Conservation (phyloP, 441 rosid species). For the Sinapis alba region DNA sequence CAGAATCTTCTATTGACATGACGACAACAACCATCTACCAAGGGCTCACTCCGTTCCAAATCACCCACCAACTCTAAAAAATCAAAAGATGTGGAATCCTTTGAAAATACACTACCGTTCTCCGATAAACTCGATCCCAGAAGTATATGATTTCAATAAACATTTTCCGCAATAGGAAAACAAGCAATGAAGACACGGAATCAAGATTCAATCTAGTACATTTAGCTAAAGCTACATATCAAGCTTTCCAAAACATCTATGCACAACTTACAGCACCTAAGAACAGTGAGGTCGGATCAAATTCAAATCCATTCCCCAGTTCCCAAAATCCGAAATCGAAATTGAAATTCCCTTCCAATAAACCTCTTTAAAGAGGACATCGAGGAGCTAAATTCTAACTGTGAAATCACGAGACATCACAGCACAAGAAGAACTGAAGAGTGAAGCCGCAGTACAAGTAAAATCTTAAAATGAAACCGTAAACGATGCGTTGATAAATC, state of each 20-base stretch:
- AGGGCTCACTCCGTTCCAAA: background rate
- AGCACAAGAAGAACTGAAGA: background rate
- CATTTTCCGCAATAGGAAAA: background rate
- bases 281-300: conserved; percentile 19
- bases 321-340: conserved; percentile 12
- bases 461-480: conserved; percentile 1
- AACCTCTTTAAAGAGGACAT: background rate
- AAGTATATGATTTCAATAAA: background rate
- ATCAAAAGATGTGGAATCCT: background rate
- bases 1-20: background rate
- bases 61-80: background rate
- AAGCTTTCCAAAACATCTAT: background rate
- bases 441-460: background rate
- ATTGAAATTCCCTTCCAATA: background rate
- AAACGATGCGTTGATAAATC: background rate
- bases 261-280: background rate
- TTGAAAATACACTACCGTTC: background rate
- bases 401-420: background rate
- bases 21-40: background rate
- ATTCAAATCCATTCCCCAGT: conserved; percentile 14
- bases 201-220: background rate
- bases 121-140: background rate
- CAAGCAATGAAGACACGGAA: background rate
- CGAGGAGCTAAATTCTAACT: background rate
- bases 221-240: background rate